These are phyloP conservation scores for Fusarium begoniae DNA, from an alignment of 2,329 filamentous ascomycete genomes.

Conservation along the genomic window DNA sequence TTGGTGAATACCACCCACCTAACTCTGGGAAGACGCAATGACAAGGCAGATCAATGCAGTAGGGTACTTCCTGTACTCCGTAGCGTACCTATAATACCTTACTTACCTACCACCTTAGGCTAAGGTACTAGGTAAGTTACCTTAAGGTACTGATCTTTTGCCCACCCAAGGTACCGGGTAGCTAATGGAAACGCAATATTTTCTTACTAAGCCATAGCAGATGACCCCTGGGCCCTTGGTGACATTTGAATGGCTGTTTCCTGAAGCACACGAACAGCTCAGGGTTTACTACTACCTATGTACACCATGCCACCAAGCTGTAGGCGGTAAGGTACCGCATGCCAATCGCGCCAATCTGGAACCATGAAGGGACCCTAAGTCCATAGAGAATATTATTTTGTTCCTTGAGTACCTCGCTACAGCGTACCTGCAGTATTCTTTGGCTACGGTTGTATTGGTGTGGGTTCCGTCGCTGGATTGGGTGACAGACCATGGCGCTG, in stretches of 20 bases:
- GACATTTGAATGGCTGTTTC: conserved; percentile 32
- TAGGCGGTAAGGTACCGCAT: conserved; percentile 30
- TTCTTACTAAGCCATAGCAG: conserved; percentile 13
- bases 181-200: conserved; percentile 1
- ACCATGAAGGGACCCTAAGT: conserved; percentile 10
- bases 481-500: not conserved
- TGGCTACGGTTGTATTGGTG: conserved; percentile 3
- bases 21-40: conserved; percentile 16
- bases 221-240: conserved; percentile 7
- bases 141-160: not conserved
- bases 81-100: not conserved
- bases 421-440: conserved; percentile 33
- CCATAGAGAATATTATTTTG: conserved; percentile 11
- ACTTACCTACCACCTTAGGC: no score
- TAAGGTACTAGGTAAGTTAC: no score
- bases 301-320: conserved; percentile 29
- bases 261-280: conserved; percentile 23
- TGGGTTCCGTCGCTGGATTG: not conserved
- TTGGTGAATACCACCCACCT: conserved; percentile 28
- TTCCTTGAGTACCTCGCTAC: conserved; percentile 13
- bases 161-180: not conserved
- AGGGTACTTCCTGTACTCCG: conserved; percentile 20
- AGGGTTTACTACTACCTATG: conserved; percentile 24
- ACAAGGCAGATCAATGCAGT: conserved; percentile 39
- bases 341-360: conserved; percentile 35